Conservation (phyloP, 1,139 yeast genomes). For the Zygoascus sp. region DNA sequence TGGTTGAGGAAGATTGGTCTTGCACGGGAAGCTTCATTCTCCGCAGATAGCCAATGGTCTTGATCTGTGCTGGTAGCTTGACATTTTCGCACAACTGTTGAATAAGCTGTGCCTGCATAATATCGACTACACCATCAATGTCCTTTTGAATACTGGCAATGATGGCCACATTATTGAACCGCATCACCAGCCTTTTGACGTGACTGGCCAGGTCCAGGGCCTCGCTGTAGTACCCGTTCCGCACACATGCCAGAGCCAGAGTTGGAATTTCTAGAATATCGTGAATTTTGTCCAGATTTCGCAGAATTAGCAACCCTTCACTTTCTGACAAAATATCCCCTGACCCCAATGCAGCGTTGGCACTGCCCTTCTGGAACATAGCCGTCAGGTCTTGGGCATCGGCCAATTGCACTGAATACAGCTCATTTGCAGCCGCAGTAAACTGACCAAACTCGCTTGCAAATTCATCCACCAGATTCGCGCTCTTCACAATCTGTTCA, state of each 20-base stretch:
- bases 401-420: conserved; percentile 14
- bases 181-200: conserved; percentile 57
- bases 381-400: conserved; percentile 14
- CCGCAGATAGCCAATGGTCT: conserved; percentile 70
- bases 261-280: conserved; percentile 83
- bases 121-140: conserved; percentile 36
- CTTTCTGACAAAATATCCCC: conserved; percentile 9
- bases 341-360: not conserved
- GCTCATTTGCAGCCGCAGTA: conserved; percentile 15
- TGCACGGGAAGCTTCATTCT: conserved; percentile 39
- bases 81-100: conserved; percentile 68
- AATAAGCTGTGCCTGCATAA: conserved; percentile 52
- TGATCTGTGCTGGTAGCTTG: conserved; percentile 71
- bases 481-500: conserved; percentile 24
- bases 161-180: conserved; percentile 61
- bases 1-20: conserved; percentile 5
- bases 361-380: conserved; percentile 21
- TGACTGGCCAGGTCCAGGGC: conserved; percentile 76
- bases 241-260: conserved; percentile 73
- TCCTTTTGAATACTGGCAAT: conserved; percentile 46
- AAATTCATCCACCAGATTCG: conserved; percentile 19
- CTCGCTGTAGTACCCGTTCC: conserved; percentile 84
- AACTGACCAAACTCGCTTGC: conserved; percentile 20
- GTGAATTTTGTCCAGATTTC: conserved; percentile 65
- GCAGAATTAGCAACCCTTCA: conserved; percentile 44